Evolutionary conservation across 345 rosid genomes (phyloP).

Genomic region (Moricandia moricandioides): DNA sequence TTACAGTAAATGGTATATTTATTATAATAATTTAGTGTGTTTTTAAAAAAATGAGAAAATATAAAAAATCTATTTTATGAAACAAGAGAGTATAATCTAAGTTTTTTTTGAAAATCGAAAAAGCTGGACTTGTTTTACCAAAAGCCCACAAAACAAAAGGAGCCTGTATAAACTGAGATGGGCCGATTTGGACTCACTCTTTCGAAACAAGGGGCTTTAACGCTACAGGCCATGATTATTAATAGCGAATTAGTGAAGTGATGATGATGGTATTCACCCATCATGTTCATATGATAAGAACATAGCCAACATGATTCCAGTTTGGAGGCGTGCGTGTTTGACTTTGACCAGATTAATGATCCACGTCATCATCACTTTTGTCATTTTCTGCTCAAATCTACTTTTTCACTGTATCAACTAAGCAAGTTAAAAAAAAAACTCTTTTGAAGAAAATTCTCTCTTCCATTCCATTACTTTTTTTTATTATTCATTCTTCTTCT

Average conservation of each 20-base stretch:
- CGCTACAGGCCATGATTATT: not conserved
- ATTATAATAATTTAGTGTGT: too few relatives aligned
- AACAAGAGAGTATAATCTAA: too few relatives aligned
- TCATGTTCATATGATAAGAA: not conserved
- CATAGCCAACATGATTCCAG: slow-evolving; percentile 18
- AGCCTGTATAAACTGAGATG: not conserved
- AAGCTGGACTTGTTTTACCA: not conserved
- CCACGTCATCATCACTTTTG: slow-evolving; percentile 35
- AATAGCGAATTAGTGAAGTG: not conserved
- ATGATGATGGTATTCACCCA: not conserved
- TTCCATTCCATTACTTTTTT: not conserved
- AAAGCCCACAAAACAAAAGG: not conserved
- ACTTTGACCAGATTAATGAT: slow-evolving; percentile 33
- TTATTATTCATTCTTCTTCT: not conserved
- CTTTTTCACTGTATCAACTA: slow-evolving; percentile 32
- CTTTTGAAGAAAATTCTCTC: not conserved
- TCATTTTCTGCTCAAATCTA: slow-evolving; percentile 16
- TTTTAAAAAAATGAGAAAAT: too few relatives aligned
- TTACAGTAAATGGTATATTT: too few relatives aligned
- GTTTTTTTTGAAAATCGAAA: too few relatives aligned
- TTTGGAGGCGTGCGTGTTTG: slow-evolving; percentile 36
- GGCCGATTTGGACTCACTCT: not conserved
- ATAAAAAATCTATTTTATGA: too few relatives aligned
- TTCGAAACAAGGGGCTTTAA: not conserved
- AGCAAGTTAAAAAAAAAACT: not conserved